These are phyloP conservation scores for Amanita phalloides DNA, from an alignment of 768 basidiomycete genomes.

Conservation along the genomic window DNA sequence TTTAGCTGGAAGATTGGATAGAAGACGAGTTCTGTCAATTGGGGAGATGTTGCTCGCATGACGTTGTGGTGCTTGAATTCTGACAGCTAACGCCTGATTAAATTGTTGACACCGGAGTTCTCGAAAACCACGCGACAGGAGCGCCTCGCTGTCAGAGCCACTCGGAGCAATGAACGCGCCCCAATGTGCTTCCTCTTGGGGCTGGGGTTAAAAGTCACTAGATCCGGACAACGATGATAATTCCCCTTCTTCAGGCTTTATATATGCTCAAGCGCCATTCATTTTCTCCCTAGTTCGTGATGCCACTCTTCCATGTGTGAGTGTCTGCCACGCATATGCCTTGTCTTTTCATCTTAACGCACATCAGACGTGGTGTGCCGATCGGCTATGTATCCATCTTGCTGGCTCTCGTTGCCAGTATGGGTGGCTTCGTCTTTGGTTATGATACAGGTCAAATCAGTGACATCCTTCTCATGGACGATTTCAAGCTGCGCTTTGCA, in stretches of 20 bases:
- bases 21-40: too few species aligned
- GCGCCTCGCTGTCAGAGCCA: too few species aligned
- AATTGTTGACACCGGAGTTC: too few species aligned
- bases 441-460: conserved; percentile 75
- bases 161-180: background rate
- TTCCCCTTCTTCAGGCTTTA: background rate
- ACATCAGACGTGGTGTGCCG: conserved; percentile 42
- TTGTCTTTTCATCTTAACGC: background rate
- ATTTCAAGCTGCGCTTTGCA: conserved; percentile 57
- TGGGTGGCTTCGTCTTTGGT: conserved; percentile 62
- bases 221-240: background rate
- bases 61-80: too few species aligned
- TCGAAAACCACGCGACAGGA: too few species aligned
- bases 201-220: background rate
- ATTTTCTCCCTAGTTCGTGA: background rate
- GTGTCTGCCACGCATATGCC: background rate
- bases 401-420: conserved; percentile 56
- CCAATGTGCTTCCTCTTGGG: background rate
- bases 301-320: background rate
- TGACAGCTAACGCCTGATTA: too few species aligned
- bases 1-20: too few species aligned
- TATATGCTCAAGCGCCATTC: background rate
- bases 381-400: conserved; percentile 54
- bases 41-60: too few species aligned
- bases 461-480: conserved; percentile 63